Percentiles rank a stretch among this genome's conserved stretches.
Evolutionary conservation across 257 asterid genomes (phyloP).

Genomic region (Gardenia jasminoides): DNA sequence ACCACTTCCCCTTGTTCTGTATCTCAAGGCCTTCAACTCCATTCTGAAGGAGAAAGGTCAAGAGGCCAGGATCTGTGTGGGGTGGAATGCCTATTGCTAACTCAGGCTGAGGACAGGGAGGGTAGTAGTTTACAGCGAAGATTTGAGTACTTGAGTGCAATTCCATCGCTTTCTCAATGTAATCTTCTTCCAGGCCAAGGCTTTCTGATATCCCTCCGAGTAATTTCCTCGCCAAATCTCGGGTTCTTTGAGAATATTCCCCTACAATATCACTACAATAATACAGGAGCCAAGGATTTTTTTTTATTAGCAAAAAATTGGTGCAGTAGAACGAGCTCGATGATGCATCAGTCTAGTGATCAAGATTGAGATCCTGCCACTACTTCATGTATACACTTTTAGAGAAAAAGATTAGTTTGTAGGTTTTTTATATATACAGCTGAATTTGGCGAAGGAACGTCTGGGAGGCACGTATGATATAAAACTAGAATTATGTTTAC

Average conservation of each 20-base stretch:
- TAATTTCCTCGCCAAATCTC: constrained; percentile 39
- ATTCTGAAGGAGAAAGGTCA: constrained; percentile 64
- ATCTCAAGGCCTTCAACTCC: constrained; percentile 62
- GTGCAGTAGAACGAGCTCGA: too few species aligned
- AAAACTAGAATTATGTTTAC: too few species aligned
- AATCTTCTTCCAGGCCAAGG: constrained; percentile 54
- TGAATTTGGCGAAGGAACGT: too few species aligned
- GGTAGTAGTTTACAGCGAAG: constrained; percentile 58
- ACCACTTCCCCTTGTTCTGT: constrained; percentile 56
- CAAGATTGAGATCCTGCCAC: too few species aligned
- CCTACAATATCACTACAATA: constrained; percentile 34
- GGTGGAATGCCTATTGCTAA: constrained; percentile 63
- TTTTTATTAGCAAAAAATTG: too few species aligned
- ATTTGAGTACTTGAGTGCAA: constrained; percentile 45
- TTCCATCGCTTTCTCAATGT: constrained; percentile 34
- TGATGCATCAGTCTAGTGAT: too few species aligned
- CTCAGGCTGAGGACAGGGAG: constrained; percentile 66
- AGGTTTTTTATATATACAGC: too few species aligned
- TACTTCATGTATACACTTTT: too few species aligned
- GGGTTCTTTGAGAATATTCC: constrained; percentile 43
- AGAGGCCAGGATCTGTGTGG: constrained; percentile 79
- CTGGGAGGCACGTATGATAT: too few species aligned
- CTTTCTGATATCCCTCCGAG: constrained; percentile 46
- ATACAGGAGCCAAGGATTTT: too few species aligned
- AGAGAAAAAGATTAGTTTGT: too few species aligned